Conservation (phyloP, 2,329 filamentous ascomycete genomes). For the Lithohypha guttulata region DNA sequence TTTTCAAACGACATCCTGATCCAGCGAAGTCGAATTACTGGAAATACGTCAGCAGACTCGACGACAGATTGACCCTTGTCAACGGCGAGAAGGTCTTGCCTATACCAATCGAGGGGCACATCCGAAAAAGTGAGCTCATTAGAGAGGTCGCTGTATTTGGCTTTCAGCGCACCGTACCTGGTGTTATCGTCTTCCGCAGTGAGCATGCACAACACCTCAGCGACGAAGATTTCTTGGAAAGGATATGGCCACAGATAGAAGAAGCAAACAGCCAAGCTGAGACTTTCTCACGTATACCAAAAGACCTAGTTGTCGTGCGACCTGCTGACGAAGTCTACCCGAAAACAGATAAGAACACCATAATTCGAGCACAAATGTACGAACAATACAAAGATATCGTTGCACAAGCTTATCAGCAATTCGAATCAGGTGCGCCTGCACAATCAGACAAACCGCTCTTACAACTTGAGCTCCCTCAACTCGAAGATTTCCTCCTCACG, state of each 20-base stretch:
- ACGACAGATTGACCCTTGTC: conserved; percentile 50
- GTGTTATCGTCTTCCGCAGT: conserved; percentile 44
- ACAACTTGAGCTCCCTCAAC: conserved; percentile 8
- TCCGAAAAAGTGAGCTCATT: conserved; percentile 37
- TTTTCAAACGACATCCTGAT: conserved; percentile 46
- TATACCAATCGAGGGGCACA: conserved; percentile 46
- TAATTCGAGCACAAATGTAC: conserved; percentile 44
- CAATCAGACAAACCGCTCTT: not conserved
- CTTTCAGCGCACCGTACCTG: conserved; percentile 44
- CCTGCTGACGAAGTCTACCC: conserved; percentile 20
- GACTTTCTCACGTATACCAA: conserved; percentile 41
- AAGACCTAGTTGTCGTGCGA: conserved; percentile 41
- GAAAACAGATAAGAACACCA: conserved; percentile 47
- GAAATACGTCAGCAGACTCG: conserved; percentile 51
- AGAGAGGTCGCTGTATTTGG: conserved; percentile 53
- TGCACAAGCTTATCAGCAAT: conserved; percentile 9
- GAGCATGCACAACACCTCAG: conserved; percentile 20
- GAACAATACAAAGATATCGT: conserved; percentile 31
- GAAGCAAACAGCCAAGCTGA: conserved; percentile 40
- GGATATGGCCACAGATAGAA: conserved; percentile 37
- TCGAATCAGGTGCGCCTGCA: conserved; percentile 2
- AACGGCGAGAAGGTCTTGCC: conserved; percentile 62
- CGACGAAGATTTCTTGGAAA: conserved; percentile 32
- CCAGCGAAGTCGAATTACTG: conserved; percentile 41
- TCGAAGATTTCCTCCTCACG: conserved; percentile 11